These are phyloP conservation scores for Solanum corneliomulleri DNA, from an alignment of 257 asterid genomes.

Conservation along the genomic window DNA sequence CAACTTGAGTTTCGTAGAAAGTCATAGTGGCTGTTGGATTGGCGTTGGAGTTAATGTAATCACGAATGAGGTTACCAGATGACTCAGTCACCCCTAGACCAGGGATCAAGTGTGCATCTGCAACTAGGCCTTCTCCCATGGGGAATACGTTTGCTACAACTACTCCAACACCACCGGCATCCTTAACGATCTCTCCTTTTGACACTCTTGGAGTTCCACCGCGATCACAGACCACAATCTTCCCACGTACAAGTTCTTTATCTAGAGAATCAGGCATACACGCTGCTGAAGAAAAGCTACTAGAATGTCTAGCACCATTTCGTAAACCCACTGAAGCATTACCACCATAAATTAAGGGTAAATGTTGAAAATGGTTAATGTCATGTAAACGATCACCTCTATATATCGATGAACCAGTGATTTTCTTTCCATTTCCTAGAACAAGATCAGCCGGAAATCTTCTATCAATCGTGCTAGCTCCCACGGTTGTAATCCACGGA, in stretches of 20 bases:
- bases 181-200: constrained; percentile 48
- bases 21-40: constrained; percentile 49
- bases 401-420: constrained; percentile 53
- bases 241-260: constrained; percentile 41
- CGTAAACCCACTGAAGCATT: constrained; percentile 28
- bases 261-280: constrained; percentile 49
- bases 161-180: constrained; percentile 68
- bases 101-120: constrained; percentile 69
- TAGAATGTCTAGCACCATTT: constrained; percentile 11
- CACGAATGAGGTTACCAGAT: constrained; percentile 16
- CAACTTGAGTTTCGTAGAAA: constrained; percentile 56
- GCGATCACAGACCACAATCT: constrained; percentile 73
- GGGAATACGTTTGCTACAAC: constrained; percentile 70
- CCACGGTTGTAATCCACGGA: constrained; percentile 86
- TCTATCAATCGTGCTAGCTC: constrained; percentile 82
- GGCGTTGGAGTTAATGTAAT: constrained; percentile 32
- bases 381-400: constrained; percentile 9
- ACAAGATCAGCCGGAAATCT: constrained; percentile 58
- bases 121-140: constrained; percentile 71
- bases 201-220: constrained; percentile 64
- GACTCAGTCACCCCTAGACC: constrained; percentile 54
- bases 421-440: constrained; percentile 40
- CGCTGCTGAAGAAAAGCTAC: constrained; percentile 30
- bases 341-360: constrained; percentile 49
- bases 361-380: not conserved